These are phyloP conservation scores for Pleurotus giganteus DNA, from an alignment of 768 basidiomycete genomes.

Conservation along the genomic window DNA sequence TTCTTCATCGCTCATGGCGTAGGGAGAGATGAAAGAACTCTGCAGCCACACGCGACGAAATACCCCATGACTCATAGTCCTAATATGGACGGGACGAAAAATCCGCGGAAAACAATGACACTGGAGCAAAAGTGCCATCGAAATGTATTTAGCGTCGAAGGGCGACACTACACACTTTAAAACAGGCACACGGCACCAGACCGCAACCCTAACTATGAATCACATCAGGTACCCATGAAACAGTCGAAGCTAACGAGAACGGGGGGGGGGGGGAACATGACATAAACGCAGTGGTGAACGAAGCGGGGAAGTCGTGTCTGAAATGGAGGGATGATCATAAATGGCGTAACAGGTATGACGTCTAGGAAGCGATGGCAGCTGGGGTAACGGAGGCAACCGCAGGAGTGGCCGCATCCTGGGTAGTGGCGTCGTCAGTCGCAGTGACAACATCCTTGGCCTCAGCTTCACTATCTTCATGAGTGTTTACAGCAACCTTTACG, in stretches of 20 bases:
- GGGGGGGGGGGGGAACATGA: slow-evolving; percentile 9
- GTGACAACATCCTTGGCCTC: slow-evolving; percentile 29
- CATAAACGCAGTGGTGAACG: slow-evolving; percentile 8
- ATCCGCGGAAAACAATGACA: slow-evolving; percentile 18
- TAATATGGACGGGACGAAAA: slow-evolving; percentile 21
- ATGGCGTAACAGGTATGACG: not conserved
- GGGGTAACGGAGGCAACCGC: not conserved
- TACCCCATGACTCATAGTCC: too few relatives aligned
- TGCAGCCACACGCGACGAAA: too few relatives aligned
- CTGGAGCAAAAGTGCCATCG: slow-evolving; percentile 14
- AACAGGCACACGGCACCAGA: slow-evolving; percentile 46
- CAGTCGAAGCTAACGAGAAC: slow-evolving; percentile 11
- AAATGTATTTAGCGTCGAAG: not conserved
- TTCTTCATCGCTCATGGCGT: slow-evolving; percentile 70
- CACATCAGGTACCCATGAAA: slow-evolving; percentile 6
- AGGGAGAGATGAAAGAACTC: slow-evolving; percentile 2
- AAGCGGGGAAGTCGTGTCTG: slow-evolving; percentile 16
- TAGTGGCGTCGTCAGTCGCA: slow-evolving; percentile 20
- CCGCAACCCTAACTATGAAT: slow-evolving; percentile 23
- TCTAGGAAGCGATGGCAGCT: slow-evolving; percentile 20
- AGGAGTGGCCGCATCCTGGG: slow-evolving; percentile 5
- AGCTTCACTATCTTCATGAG: slow-evolving; percentile 56
- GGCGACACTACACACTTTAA: slow-evolving; percentile 21
- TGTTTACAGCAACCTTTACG: slow-evolving; percentile 95
- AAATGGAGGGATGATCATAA: not conserved